Evolutionary conservation across 495 filamentous ascomycete genomes (phyloP).

Genomic region (Daldinia vernicosa): DNA sequence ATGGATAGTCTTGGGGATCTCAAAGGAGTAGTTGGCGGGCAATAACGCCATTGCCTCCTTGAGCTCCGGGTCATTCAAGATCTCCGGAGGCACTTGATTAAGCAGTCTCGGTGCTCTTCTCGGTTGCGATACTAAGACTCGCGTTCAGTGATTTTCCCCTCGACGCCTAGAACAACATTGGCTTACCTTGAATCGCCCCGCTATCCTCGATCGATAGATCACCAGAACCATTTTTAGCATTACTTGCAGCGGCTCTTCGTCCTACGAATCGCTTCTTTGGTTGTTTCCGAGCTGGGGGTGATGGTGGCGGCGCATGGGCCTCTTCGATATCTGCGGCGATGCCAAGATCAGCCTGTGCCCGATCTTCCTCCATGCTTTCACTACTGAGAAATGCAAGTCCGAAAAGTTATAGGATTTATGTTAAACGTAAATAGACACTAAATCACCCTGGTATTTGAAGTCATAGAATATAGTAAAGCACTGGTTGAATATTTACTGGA

Average conservation of each 20-base stretch:
- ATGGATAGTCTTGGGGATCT: slow-evolving; percentile 98
- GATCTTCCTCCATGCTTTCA: slow-evolving; percentile 61
- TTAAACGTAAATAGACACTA: background rate
- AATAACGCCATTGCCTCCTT: slow-evolving; percentile 87
- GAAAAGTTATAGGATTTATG: background rate
- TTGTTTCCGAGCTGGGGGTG: slow-evolving; percentile 51
- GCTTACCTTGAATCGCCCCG: slow-evolving; percentile 68
- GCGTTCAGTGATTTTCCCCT: slow-evolving; percentile 17
- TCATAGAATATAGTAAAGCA: background rate
- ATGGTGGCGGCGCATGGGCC: slow-evolving; percentile 47
- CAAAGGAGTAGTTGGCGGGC: slow-evolving; percentile 94
- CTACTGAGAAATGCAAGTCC: background rate
- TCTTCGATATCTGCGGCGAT: slow-evolving; percentile 65
- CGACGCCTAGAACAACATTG: slow-evolving; percentile 7
- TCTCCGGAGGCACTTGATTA: slow-evolving; percentile 88
- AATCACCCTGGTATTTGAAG: background rate
- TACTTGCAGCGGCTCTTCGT: slow-evolving; percentile 61
- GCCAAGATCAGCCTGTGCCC: slow-evolving; percentile 60
- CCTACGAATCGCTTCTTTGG: slow-evolving; percentile 86
- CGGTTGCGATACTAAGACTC: slow-evolving; percentile 60
- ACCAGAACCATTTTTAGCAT: slow-evolving; percentile 60
- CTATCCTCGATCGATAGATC: slow-evolving; percentile 67
- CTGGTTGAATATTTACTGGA: background rate
- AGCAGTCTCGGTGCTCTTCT: slow-evolving; percentile 76
- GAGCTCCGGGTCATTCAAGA: slow-evolving; percentile 86